Conservation (phyloP, 345 rosid species). For the Euphorbia pulcherrima region DNA sequence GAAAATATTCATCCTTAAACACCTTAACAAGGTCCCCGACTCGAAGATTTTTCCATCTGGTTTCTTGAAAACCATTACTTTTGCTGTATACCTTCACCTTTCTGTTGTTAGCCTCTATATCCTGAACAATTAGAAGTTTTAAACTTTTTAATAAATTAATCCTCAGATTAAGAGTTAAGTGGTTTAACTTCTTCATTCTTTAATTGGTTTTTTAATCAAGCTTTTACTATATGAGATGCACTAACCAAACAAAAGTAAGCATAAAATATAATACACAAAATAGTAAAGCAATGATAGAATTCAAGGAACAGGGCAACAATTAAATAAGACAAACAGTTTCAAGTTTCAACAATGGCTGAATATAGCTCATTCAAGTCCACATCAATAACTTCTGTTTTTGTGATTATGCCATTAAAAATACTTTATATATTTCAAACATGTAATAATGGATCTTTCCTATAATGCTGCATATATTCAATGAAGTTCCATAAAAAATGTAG, state of each 20-base stretch:
- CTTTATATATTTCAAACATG: not conserved
- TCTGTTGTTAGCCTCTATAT: slow-evolving; percentile 81
- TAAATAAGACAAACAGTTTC: not conserved
- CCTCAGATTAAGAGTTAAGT: not conserved
- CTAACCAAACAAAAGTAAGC: not conserved
- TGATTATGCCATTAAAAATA: not conserved
- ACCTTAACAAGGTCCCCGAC: slow-evolving; percentile 85
- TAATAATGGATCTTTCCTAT: not conserved
- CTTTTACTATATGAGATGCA: not conserved
- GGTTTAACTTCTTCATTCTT: not conserved
- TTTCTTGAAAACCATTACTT: slow-evolving; percentile 33
- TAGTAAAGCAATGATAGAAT: not conserved
- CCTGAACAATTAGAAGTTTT: slow-evolving; percentile 45
- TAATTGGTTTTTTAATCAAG: not conserved
- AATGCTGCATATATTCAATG: not conserved
- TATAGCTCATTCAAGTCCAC: not conserved
- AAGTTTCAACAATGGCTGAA: not conserved
- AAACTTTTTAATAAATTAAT: not conserved
- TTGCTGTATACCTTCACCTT: slow-evolving; percentile 43
- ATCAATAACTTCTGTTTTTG: not conserved
- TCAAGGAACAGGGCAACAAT: not conserved
- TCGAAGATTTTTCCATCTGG: slow-evolving; percentile 63
- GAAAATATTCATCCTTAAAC: slow-evolving; percentile 66
- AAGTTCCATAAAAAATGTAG: not conserved
- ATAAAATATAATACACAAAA: not conserved